Base-by-base conservation (phyloP, 768 basidiomycete species). In the Dendrothele bispora region DNA sequence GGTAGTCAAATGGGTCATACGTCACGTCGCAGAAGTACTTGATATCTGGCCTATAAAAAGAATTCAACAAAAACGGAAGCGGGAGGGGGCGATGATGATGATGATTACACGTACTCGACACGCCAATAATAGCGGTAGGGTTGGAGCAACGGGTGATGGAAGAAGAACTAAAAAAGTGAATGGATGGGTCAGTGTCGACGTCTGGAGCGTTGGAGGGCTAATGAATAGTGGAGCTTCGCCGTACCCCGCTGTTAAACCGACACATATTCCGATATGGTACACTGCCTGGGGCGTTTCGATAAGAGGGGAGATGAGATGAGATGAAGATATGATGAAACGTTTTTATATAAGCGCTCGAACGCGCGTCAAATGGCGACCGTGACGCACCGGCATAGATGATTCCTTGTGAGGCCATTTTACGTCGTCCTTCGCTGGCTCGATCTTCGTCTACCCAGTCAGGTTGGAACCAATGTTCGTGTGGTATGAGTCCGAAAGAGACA, bases 101-200 rank as follows among this genome's bases (percentile, higher is more conserved):
- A 10, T 18, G 34, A 35, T 7, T 1, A 28, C 11, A 59, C 69
- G 48, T 49, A 70, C 73, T 82, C 80, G 18, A 84, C 70, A 10
- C 83, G 72, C 88, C 88, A 91, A 63, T 92, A 91, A 68, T 83
- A 92, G 26, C 83, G 78, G 64, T 84, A 90, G 29, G 78, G 68
- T 53, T 80, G 73, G 28, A 91, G 67, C 3, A 90, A 65, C 5
- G 77, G 72, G 54, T 92, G 88, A 27, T 77, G 69, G 73, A 81
- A 92, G 74, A 92, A 91, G 75, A 82, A 84, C 78, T 84, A 44
- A 11, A 44, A 3, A 7, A 38, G 18, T 7, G 25, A 40, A n/a
- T 17, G 26, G 41, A 15, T 43, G 63, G 7, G 22, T 17, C 14
- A 30, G 36, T 22, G 5, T 0, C 12, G 27, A n/a, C 37, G 17